A percentile compares a stretch with the other conserved stretches of the same genome.
These are phyloP conservation scores for Sextonia rubra DNA, from an alignment of 164 flowering plant species.

Conservation along the genomic window DNA sequence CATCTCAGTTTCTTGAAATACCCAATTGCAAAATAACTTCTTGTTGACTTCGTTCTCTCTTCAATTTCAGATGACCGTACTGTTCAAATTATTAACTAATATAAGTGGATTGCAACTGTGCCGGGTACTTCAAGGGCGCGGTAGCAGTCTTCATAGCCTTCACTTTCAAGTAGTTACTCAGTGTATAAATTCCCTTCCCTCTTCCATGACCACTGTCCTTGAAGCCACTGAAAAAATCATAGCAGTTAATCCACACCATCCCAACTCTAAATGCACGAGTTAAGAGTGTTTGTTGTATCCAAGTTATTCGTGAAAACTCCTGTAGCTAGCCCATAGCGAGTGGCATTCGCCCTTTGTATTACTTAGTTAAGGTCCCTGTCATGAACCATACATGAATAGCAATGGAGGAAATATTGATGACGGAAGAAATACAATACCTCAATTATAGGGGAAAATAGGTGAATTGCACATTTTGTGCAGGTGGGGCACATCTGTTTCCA, in stretches of 20 bases:
- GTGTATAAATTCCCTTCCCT: slow-evolving; percentile 86
- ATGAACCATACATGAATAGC: neutral
- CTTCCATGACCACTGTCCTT: slow-evolving; percentile 94
- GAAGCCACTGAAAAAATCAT: slow-evolving; percentile 86
- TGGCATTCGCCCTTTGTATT: slow-evolving; percentile 59
- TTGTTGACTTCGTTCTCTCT: too few species aligned
- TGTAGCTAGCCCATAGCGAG: slow-evolving; percentile 77
- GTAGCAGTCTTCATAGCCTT: slow-evolving; percentile 71
- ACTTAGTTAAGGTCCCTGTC: slow-evolving; percentile 72
- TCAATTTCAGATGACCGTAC: too few species aligned
- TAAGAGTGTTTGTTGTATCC: slow-evolving; percentile 69
- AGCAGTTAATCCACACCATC: slow-evolving; percentile 90
- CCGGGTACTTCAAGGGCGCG: slow-evolving; percentile 62
- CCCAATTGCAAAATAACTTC: too few species aligned
- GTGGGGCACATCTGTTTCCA: neutral
- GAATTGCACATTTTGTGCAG: neutral
- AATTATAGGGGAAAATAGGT: neutral
- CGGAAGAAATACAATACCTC: neutral
- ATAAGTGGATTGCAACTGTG: slow-evolving; percentile 49
- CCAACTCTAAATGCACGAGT: slow-evolving; percentile 74
- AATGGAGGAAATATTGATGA: neutral
- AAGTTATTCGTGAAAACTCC: slow-evolving; percentile 77
- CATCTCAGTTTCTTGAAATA: too few species aligned
- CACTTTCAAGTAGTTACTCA: slow-evolving; percentile 76
- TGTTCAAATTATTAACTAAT: too few species aligned